Base-by-base conservation (phyloP, 495 filamentous ascomycete genomes). In the Penicillium paradoxum region DNA sequence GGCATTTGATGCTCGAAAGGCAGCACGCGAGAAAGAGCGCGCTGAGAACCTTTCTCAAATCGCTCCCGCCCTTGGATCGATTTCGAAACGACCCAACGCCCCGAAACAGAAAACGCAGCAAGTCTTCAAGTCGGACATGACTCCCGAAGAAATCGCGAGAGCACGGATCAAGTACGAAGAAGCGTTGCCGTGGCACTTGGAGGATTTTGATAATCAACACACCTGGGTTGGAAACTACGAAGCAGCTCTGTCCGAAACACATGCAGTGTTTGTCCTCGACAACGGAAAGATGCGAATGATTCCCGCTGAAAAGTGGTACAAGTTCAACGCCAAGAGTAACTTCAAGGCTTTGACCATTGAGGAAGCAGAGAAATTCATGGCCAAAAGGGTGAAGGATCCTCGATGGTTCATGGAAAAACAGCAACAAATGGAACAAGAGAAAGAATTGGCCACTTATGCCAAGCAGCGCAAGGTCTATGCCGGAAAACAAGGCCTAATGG, bases 271-370 rank as follows among this genome's bases (percentile, higher is more conserved):
- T 51, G 76, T 88, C 13, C 78, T 87, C 17, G 84, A 87, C 21
- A 62, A 63, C 33, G 72, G 66, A 0, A 80, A 79, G 33, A 95
- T 95, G 73, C 83, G 84, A 32, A 89, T 97, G 86, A 77, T 93
- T 18, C 95, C 95, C 0, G 68, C 95, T 9, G 90, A 97, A 59
- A 93, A 95, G 60, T 97, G 87, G 86, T 98, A 98, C 73, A 88
- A 86, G 47, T 97, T 98, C 60, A 87, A 73, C 18, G 79, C 84
- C 49, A 95, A 91, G 66, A 87, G 84, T 40, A 83, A 87, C 44
- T 91, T 95, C 69, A 89, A 90, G 68, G 79, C 80, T 2, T 73
- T 91, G 66, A 86, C 83, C 0, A 84, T 89, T 15, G 91, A 96
- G 51, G 89, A 95, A 57, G 91, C 89, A 0, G 91, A 97, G 66